A percentile compares a stretch with the other conserved stretches of the same genome.
phyloP scores from a whole-genome alignment of 2,329 filamentous ascomycete species.

The Aspergillus flavus region DNA sequence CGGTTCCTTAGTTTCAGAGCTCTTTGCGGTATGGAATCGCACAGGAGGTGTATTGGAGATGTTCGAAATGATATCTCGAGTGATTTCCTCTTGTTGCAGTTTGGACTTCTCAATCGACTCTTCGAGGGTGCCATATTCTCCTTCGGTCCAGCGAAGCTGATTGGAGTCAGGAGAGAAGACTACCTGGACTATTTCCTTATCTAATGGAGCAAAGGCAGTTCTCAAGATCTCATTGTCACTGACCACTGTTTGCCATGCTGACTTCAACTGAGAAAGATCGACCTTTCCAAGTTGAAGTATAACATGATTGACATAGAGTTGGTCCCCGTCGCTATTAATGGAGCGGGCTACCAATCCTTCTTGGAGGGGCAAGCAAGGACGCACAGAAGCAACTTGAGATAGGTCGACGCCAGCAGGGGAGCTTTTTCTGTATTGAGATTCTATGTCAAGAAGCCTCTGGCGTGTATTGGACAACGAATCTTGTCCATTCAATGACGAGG shows the following conservation, averaged over 20 bases:
- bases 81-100: conserved; percentile 17
- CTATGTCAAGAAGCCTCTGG: conserved; percentile 20
- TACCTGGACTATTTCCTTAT: conserved; percentile 38
- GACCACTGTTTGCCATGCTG: conserved; percentile 33
- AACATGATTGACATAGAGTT: conserved; percentile 44
- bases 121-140: conserved; percentile 18
- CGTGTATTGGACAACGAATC: conserved; percentile 8
- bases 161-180: conserved; percentile 27
- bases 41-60: conserved; percentile 31
- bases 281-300: conserved; percentile 37
- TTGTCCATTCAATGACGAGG: conserved; percentile 3
- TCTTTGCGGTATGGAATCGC: conserved; percentile 27
- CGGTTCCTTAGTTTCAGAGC: conserved; percentile 13
- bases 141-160: conserved; percentile 25
- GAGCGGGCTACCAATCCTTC: conserved; percentile 43
- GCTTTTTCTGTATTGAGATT: conserved; percentile 22
- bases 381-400: conserved; percentile 20
- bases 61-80: conserved; percentile 29
- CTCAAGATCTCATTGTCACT: conserved; percentile 42
- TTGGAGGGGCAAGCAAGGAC: conserved; percentile 36
- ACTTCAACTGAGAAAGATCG: conserved; percentile 28
- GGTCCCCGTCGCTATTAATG: conserved; percentile 31
- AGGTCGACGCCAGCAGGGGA: conserved; percentile 15
- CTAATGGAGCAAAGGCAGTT: conserved; percentile 41
- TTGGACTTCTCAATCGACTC: conserved; percentile 13